Percentiles rank a stretch among this genome's conserved stretches.
Conservation (phyloP, 2,329 filamentous ascomycete genomes). For the Colletotrichum tanaceti region DNA sequence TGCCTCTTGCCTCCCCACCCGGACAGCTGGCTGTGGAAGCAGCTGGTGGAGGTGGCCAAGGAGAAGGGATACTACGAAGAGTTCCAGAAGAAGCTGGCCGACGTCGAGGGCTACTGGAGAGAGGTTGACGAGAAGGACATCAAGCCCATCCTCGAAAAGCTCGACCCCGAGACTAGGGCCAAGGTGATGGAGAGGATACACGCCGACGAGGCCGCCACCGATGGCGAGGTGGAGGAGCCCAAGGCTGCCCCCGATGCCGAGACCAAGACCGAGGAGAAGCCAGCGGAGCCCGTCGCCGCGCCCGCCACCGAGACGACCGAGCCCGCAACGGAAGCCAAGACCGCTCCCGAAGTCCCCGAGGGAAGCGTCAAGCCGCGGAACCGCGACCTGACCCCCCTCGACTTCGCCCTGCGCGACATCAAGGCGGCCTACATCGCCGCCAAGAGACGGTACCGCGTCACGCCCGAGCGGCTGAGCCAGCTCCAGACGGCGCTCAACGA, state of each 20-base stretch:
- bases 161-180: conserved; percentile 73
- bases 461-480: conserved; percentile 74
- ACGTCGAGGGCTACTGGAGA: conserved; percentile 85
- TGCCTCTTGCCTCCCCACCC: conserved; percentile 93
- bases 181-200: conserved; percentile 73
- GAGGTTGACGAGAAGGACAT: conserved; percentile 84
- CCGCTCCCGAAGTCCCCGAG: conserved; percentile 39
- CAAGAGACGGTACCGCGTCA: conserved; percentile 87
- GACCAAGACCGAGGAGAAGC: conserved; percentile 42
- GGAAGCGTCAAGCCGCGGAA: conserved; percentile 53
- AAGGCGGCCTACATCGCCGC: conserved; percentile 85
- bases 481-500: conserved; percentile 79
- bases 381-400: conserved; percentile 64
- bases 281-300: conserved; percentile 38
- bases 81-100: conserved; percentile 76
- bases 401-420: conserved; percentile 76
- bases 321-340: conserved; percentile 32
- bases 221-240: conserved; percentile 41
- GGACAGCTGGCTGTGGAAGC: conserved; percentile 84
- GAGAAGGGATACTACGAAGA: conserved; percentile 78
- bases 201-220: conserved; percentile 44
- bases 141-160: conserved; percentile 71
- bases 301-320: conserved; percentile 35
- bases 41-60: conserved; percentile 81
- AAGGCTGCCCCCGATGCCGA: conserved; percentile 42